Base-by-base conservation (phyloP, 2,329 filamentous ascomycete species). In the Zymoseptoria ardabiliae region DNA sequence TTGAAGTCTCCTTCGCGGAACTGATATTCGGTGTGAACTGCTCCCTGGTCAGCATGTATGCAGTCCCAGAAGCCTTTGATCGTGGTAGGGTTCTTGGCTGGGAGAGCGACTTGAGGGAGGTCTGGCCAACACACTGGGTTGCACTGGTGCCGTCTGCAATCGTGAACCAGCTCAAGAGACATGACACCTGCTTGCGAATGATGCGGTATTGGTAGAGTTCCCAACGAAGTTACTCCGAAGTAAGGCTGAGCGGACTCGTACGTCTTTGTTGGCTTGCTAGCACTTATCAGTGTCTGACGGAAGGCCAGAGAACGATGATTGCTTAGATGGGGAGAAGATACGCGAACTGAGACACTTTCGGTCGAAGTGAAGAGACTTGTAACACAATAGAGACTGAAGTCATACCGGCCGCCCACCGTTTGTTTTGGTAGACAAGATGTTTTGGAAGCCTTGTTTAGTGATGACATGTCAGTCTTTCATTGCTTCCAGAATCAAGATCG, bases 1-100 rank as follows among this genome's bases (percentile, higher is more conserved):
- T 28, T 52, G 35, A 49, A 58, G 50, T 54, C 54, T 50, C 56
- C 56, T 48, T 58, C 56, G 19, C 22, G 28, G 21, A 58, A 58
- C 5, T 45, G 21, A 41, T 22, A 49, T 9, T 55, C 19, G 17
- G n/a, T 21, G 20, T 4, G 35, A 13, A 45, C 35, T 2, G 35
- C 13, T 45, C 35, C 35, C 7, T 45, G 35, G 13, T 45, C 17
- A n/a, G n/a, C 17, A 13, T 45, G 35, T 7, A 17, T n/a, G 35
- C 35, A 4, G 17, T 45, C 35, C 35, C 48, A 22, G 9, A 45
- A 28, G 35, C 17, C 11, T 20, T 13, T 20, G 52, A 23, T 17
- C 13, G 19, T 10, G 7, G 52, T 4, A 10, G 19, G 6, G 52
- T 20, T 19, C 52, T 53, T 25, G 35, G 6, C 10, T n/a, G 35